Evolutionary conservation across 2,329 filamentous ascomycete species (phyloP).

Genomic region (Dactylella cylindrospora): DNA sequence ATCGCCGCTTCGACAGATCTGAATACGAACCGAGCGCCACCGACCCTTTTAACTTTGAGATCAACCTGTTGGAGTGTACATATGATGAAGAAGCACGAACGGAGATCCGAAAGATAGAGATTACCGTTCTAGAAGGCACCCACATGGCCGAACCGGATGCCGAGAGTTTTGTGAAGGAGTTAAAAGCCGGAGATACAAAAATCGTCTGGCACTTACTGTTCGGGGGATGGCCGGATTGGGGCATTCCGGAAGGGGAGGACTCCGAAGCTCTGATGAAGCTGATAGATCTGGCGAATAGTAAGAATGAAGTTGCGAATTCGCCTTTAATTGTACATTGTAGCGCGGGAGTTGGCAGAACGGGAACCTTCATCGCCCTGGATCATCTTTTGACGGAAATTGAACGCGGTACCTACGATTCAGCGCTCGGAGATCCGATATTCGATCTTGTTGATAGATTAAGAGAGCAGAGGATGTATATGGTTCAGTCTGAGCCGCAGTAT

Average conservation of each 20-base stretch:
- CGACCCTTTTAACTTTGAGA: too few species aligned
- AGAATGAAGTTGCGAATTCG: too few species aligned
- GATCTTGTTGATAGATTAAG: slow-evolving; percentile 77
- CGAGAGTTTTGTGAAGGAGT: too few species aligned
- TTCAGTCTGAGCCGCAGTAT: slow-evolving; percentile 82
- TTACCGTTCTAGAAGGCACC: slow-evolving; percentile 55
- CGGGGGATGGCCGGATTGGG: slow-evolving; percentile 48
- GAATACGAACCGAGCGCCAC: slow-evolving; percentile 58
- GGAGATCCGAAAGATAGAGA: slow-evolving; percentile 71
- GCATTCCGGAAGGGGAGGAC: slow-evolving; percentile 54
- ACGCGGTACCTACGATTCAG: slow-evolving; percentile 63
- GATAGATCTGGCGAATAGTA: slow-evolving; percentile 56
- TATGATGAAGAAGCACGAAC: slow-evolving; percentile 62
- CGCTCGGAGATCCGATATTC: slow-evolving; percentile 68
- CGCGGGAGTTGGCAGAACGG: slow-evolving; percentile 88
- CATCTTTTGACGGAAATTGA: slow-evolving; percentile 81
- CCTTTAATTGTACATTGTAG: slow-evolving; percentile 67
- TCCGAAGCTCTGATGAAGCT: slow-evolving; percentile 57
- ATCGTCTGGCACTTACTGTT: slow-evolving; percentile 49
- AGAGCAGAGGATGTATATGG: slow-evolving; percentile 90
- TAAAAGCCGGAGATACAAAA: slow-evolving; percentile 22
- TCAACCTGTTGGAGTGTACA: slow-evolving; percentile 61
- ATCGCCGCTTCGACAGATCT: too few species aligned
- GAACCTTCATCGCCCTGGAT: slow-evolving; percentile 98
- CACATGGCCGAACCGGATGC: not conserved